Base-by-base conservation (phyloP, 169 alveolate genomes). In the Prorocentrum cordatum region DNA sequence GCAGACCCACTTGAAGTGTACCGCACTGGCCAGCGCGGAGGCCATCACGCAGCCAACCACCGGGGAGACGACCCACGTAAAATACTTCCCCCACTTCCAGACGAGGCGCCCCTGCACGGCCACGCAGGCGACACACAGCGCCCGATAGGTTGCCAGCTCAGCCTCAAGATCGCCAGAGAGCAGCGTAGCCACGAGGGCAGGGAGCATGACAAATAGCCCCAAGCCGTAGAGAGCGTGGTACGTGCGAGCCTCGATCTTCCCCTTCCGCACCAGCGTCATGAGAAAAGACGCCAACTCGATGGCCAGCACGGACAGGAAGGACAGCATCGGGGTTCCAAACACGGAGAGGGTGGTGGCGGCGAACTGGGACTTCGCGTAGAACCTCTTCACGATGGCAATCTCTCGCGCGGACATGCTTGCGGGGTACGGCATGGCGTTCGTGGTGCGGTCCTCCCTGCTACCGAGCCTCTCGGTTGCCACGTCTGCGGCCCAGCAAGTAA, bases 211-310 rank as follows among this genome's bases (percentile, higher is more conserved):
- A 38, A 73, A 73, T 6, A 73, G 85, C 85, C 85, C 50, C 2
- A 45, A 16, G 3, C 72, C 86, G 59, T 75, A 75, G 12, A 75
- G 47, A 35, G 35, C 24, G 24, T 75, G 86, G 35, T 75, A 75
- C 18, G 86, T 75, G 9, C 86, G 29, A 29, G 86, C 86, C 86
- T 75, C 86, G 26, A 75, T 75, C 27, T 54, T 35, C n/a, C 86
- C 86, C 86, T 75, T 75, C 24, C 86, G 67, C 42, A 75, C 86
- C 39, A 75, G 59, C 20, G 86, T 75, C 86, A 75, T 75, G 61
- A 75, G 64, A 6, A 75, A 62, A 29, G 86, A 75, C 18, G 86
- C 86, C 22, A 75, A 47, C 86, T 75, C 86, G 9, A 75, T 75
- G 16, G 86, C 86, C 14, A 75, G 18, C 22, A 75, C 59, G n/a